Conservation (phyloP, 2,329 filamentous ascomycete genomes). For the Gnomoniopsis sp. region DNA sequence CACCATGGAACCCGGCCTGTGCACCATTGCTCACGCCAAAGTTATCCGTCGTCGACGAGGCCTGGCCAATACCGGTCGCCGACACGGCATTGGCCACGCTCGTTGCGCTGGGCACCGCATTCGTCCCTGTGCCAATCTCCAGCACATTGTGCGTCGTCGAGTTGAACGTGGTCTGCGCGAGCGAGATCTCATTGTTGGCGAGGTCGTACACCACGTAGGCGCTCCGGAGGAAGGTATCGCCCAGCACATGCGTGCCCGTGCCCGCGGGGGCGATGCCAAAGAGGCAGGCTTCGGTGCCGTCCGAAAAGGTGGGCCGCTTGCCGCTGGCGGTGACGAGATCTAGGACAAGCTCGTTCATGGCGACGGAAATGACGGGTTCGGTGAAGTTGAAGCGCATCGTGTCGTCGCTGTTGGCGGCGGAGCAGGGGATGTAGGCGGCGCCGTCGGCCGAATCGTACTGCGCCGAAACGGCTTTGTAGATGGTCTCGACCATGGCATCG, state of each 20-base stretch:
- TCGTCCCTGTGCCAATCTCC: conserved; percentile 51
- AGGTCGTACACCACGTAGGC: conserved; percentile 76
- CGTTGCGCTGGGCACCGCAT: conserved; percentile 52
- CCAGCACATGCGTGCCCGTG: conserved; percentile 57
- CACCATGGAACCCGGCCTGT: not conserved
- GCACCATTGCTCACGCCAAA: conserved; percentile 18
- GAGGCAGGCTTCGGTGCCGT: conserved; percentile 57
- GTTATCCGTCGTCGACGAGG: conserved; percentile 17
- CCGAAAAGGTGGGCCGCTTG: conserved; percentile 44
- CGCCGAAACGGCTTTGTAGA: conserved; percentile 59
- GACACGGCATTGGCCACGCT: conserved; percentile 44
- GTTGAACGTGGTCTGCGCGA: conserved; percentile 66
- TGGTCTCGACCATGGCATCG: conserved; percentile 45
- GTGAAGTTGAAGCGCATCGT: conserved; percentile 54
- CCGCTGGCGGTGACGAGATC: conserved; percentile 45
- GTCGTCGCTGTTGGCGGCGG: conserved; percentile 37
- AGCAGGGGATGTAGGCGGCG: conserved; percentile 60
- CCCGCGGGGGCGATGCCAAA: conserved; percentile 65
- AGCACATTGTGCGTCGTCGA: conserved; percentile 45
- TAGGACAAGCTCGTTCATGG: conserved; percentile 58
- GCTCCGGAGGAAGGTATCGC: conserved; percentile 71
- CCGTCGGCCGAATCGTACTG: conserved; percentile 50
- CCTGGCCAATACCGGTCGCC: conserved; percentile 40
- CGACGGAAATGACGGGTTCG: conserved; percentile 49
- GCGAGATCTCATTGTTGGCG: conserved; percentile 65